Percentiles rank a stretch among this genome's conserved stretches.
Conservation (phyloP, 1,284 basidiomycete genomes). For the Volvariella volvacea region DNA sequence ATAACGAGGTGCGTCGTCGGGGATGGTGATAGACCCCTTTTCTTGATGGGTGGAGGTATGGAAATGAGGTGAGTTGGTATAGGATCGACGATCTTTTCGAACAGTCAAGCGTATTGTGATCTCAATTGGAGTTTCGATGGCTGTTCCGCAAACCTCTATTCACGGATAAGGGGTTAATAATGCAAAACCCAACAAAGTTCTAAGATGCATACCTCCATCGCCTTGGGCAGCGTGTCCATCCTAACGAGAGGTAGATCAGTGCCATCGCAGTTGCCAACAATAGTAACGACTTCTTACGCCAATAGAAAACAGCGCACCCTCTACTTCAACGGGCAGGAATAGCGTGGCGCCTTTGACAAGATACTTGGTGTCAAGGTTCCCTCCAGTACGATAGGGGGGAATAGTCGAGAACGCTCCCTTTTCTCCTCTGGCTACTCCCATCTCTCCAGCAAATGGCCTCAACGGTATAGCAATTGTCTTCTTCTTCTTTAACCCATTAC, state of each 20-base stretch:
- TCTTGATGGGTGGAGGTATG: slow-evolving; percentile 16
- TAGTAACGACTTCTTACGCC: slow-evolving; percentile 33
- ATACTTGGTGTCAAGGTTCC: slow-evolving; percentile 57
- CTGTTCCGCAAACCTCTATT: slow-evolving; percentile 52
- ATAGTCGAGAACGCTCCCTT: slow-evolving; percentile 52
- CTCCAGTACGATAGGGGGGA: slow-evolving; percentile 54
- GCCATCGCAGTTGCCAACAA: neutral
- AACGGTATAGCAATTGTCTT: slow-evolving; percentile 42
- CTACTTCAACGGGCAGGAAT: slow-evolving; percentile 52
- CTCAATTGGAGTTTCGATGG: slow-evolving; percentile 57
- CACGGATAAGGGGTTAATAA: slow-evolving; percentile 4
- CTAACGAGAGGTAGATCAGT: slow-evolving; percentile 19
- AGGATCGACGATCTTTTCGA: slow-evolving; percentile 41
- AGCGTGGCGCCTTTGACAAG: slow-evolving; percentile 44
- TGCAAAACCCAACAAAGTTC: neutral
- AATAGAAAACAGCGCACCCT: slow-evolving; percentile 54
- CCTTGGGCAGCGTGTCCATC: slow-evolving; percentile 63
- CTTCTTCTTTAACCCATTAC: neutral
- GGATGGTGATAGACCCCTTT: slow-evolving; percentile 16
- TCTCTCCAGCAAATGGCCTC: slow-evolving; percentile 53
- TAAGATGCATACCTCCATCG: slow-evolving; percentile 45
- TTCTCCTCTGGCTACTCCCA: slow-evolving; percentile 55
- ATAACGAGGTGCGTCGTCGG: slow-evolving; percentile 20
- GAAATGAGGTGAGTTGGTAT: slow-evolving; percentile 55
- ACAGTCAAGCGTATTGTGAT: slow-evolving; percentile 50